phyloP scores from a whole-genome alignment of 2,329 filamentous ascomycete species.

The Verticillium longisporum region DNA sequence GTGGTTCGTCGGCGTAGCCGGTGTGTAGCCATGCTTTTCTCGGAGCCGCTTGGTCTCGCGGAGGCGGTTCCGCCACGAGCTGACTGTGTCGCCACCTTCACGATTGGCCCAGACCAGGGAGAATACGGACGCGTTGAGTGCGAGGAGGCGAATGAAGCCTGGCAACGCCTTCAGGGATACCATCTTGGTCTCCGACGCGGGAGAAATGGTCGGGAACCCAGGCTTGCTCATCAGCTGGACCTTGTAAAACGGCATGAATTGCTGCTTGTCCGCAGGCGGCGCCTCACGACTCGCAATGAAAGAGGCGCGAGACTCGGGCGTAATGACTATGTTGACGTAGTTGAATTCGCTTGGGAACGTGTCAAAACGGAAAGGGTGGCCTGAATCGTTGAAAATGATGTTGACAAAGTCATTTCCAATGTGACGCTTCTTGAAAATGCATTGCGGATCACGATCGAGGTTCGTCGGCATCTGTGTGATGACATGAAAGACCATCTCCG shows the following conservation, averaged over 20 bases:
- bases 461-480: slow-evolving; percentile 97
- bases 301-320: slow-evolving; percentile 72
- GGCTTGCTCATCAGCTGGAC: slow-evolving; percentile 85
- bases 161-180: slow-evolving; percentile 77
- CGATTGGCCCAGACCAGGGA: slow-evolving; percentile 80
- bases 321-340: slow-evolving; percentile 93
- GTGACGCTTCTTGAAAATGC: slow-evolving; percentile 83
- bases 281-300: slow-evolving; percentile 59
- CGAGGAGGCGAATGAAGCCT: slow-evolving; percentile 78
- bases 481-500: slow-evolving; percentile 92
- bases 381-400: slow-evolving; percentile 96
- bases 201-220: slow-evolving; percentile 86
- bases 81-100: slow-evolving; percentile 74
- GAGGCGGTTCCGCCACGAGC: slow-evolving; percentile 82
- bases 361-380: slow-evolving; percentile 79
- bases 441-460: slow-evolving; percentile 65
- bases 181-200: slow-evolving; percentile 83
- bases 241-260: slow-evolving; percentile 62
- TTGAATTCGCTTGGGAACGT: slow-evolving; percentile 95
- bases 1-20: slow-evolving; percentile 21
- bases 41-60: slow-evolving; percentile 78
- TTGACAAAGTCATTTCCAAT: slow-evolving; percentile 98
- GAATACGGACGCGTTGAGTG: slow-evolving; percentile 91
- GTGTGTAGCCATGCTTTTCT: slow-evolving; percentile 52
- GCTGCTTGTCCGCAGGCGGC: slow-evolving; percentile 23